Conservation (phyloP, 331 rosid genomes). For the Quercus phellos region DNA sequence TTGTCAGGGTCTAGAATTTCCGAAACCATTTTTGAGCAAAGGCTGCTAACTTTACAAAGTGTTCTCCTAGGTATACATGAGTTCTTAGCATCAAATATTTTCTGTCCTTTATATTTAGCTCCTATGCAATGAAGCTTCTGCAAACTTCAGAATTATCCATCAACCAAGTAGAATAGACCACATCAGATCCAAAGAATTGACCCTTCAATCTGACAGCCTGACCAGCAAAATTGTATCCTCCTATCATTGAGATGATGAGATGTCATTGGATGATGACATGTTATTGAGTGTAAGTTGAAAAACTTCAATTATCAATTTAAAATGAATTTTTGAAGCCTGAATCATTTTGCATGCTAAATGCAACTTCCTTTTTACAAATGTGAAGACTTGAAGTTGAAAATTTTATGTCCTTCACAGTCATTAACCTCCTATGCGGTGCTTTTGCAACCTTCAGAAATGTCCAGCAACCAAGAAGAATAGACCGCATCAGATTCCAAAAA, state of each 20-base stretch:
- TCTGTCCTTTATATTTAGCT: not conserved
- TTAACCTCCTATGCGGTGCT: not conserved
- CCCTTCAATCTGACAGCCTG: not conserved
- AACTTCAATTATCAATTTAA: not conserved
- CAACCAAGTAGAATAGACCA: not conserved
- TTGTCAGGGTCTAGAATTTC: not conserved
- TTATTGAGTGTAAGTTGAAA: not conserved
- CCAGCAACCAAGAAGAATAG: not conserved
- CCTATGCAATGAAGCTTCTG: not conserved
- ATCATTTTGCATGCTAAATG: not conserved
- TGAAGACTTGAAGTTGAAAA: not conserved
- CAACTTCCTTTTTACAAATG: not conserved
- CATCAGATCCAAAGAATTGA: not conserved
- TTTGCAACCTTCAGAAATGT: not conserved
- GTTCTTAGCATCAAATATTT: not conserved
- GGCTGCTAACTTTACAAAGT: not conserved
- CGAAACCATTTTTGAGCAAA: not conserved
- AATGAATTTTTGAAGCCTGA: not conserved
- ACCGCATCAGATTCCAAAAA: not conserved
- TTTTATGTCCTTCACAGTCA: not conserved
- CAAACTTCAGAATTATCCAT: not conserved
- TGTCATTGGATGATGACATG: not conserved
- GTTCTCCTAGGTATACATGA: not conserved
- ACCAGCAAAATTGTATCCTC: not conserved
- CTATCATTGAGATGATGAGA: not conserved